phyloP scores from a whole-genome alignment of 768 basidiomycete species.

The Russula sp. region DNA sequence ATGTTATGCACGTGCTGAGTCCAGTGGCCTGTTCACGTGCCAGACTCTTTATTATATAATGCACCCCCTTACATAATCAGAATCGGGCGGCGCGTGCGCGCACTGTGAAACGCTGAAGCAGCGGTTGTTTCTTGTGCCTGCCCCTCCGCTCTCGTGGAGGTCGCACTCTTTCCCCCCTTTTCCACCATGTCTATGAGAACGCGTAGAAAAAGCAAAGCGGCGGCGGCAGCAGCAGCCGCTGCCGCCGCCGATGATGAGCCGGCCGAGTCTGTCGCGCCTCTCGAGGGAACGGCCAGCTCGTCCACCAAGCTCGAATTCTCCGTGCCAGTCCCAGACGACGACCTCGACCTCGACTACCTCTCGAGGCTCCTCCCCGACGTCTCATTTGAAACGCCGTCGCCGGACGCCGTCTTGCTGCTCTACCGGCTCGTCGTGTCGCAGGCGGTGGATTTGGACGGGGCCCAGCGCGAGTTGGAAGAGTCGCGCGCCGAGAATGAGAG shows the following conservation, averaged over 20 bases:
- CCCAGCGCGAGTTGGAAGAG: constrained; percentile 62
- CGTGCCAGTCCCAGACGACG: constrained; percentile 52
- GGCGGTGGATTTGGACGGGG: constrained; percentile 44
- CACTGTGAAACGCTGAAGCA: not conserved
- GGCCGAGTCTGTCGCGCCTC: constrained; percentile 29
- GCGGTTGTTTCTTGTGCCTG: not conserved
- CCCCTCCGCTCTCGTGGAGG: not conserved
- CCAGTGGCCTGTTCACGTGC: too few species aligned
- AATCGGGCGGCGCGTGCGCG: not conserved
- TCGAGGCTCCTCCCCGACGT: constrained; percentile 54
- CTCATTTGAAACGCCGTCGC: constrained; percentile 46
- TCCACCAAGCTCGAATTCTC: constrained; percentile 34
- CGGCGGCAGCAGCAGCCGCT: constrained; percentile 31
- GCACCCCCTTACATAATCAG: not conserved
- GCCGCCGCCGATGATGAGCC: constrained; percentile 22
- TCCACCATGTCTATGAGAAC: constrained; percentile 43
- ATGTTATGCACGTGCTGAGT: too few species aligned
- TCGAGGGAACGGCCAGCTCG: constrained; percentile 29
- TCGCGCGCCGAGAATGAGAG: constrained; percentile 56
- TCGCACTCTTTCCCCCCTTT: not conserved
- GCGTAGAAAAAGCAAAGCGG: constrained; percentile 54
- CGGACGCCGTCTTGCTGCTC: constrained; percentile 52
- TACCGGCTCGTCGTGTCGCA: constrained; percentile 59
- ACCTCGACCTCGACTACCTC: constrained; percentile 58
- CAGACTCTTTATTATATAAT: too few species aligned